Evolutionary conservation across 192 early-diverging fungal species (phyloP).

Genomic region (Glomus cerebriforme): DNA sequence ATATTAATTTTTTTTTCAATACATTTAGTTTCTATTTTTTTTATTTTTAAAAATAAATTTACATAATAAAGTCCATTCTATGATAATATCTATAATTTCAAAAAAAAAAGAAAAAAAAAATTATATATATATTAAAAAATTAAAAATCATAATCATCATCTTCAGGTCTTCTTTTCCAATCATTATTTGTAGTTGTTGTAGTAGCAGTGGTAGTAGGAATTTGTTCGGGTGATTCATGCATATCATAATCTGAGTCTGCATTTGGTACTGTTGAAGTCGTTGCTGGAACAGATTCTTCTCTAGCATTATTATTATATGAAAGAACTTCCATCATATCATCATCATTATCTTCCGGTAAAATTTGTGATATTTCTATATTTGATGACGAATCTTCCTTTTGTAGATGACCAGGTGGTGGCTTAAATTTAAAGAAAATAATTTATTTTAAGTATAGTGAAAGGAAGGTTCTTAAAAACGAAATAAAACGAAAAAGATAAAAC

Average conservation of each 20-base stretch:
- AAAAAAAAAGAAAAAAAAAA: background rate
- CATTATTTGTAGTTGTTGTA: no score
- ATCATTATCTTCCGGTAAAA: background rate
- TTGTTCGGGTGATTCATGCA: slow-evolving; percentile 1
- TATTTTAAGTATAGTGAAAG: background rate
- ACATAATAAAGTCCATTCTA: no score
- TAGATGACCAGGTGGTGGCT: background rate
- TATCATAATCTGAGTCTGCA: slow-evolving; percentile 23
- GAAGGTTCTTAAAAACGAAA: background rate
- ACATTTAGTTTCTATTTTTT: no score
- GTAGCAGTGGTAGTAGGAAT: background rate
- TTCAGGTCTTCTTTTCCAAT: background rate
- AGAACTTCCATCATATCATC: background rate
- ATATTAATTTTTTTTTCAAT: no score
- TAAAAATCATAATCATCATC: background rate
- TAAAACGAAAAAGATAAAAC: background rate
- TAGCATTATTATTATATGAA: background rate
- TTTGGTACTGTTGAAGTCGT: background rate
- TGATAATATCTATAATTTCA: no score
- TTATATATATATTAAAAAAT: no score
- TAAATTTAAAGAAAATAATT: background rate
- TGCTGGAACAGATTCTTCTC: background rate
- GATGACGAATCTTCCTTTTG: background rate
- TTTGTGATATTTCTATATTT: background rate
- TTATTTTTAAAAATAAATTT: no score